Evolutionary conservation across 352 stramenopile genomes (phyloP).

Genomic region (Aphanomyces astaci): DNA sequence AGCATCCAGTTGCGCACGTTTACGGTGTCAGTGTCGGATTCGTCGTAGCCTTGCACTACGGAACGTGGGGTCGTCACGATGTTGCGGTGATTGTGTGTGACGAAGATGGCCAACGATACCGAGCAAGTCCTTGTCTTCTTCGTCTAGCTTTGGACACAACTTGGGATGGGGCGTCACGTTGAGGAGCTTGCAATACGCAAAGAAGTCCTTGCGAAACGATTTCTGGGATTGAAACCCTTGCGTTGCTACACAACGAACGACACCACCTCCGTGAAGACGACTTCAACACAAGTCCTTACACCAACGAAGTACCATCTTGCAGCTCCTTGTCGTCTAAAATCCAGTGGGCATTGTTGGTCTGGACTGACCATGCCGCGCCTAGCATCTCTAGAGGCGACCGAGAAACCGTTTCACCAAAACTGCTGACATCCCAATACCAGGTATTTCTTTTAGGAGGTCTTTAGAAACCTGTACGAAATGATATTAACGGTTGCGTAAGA

Average conservation of each 20-base stretch:
- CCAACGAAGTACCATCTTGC: not conserved
- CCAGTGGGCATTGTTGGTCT: slow-evolving; percentile 37
- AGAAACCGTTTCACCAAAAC: not conserved
- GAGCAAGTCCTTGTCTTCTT: slow-evolving; percentile 23
- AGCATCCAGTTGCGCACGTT: slow-evolving; percentile 58
- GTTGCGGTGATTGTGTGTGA: not conserved
- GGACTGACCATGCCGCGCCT: slow-evolving; percentile 38
- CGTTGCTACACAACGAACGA: not conserved
- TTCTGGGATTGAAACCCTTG: not conserved
- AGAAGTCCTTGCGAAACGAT: slow-evolving; percentile 50
- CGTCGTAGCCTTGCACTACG: slow-evolving; percentile 36
- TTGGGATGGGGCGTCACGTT: slow-evolving; percentile 54
- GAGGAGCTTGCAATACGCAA: slow-evolving; percentile 48
- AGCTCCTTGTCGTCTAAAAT: slow-evolving; percentile 10
- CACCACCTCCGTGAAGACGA: too few relatives aligned
- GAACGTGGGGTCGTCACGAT: not conserved
- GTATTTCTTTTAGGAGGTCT: not conserved
- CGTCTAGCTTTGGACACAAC: slow-evolving; percentile 33
- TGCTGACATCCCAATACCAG: not conserved
- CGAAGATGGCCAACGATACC: not conserved
- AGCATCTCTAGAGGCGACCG: slow-evolving; percentile 5
- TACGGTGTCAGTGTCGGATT: slow-evolving; percentile 51
- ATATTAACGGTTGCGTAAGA: slow-evolving; percentile 2
- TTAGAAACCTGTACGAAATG: not conserved
- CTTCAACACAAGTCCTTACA: too few relatives aligned